Evolutionary conservation across 2,329 filamentous ascomycete genomes (phyloP).

Genomic region (Ceratocystis smalleyi): DNA sequence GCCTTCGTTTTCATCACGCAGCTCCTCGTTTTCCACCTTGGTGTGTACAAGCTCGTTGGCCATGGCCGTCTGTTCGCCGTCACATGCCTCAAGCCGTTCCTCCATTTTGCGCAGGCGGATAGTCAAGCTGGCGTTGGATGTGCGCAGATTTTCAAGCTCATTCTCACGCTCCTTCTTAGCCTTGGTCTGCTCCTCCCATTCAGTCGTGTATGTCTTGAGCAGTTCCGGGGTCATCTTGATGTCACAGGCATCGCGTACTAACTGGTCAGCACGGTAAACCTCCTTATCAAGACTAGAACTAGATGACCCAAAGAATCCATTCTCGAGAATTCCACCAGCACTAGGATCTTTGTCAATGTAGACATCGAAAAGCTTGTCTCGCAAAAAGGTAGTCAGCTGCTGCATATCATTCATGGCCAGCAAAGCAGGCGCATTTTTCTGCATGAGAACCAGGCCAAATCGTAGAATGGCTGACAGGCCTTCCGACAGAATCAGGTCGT

Average conservation of each 20-base stretch:
- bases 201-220: constrained; percentile 61
- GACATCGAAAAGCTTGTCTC: constrained; percentile 86
- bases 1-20: constrained; percentile 79
- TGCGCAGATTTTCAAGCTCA: constrained; percentile 60
- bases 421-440: constrained; percentile 69
- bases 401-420: constrained; percentile 83
- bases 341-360: constrained; percentile 93
- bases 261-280: constrained; percentile 82
- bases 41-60: constrained; percentile 82
- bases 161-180: constrained; percentile 65
- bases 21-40: constrained; percentile 83
- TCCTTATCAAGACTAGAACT: constrained; percentile 85
- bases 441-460: constrained; percentile 91
- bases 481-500: constrained; percentile 87
- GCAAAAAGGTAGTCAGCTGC: constrained; percentile 73
- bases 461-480: constrained; percentile 85
- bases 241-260: constrained; percentile 83
- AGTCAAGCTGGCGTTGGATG: constrained; percentile 50
- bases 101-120: constrained; percentile 71
- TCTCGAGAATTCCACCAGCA: constrained; percentile 83
- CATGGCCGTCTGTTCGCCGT: constrained; percentile 77
- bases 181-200: constrained; percentile 89
- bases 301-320: constrained; percentile 90
- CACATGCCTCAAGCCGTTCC: constrained; percentile 72
- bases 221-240: constrained; percentile 72